Base-by-base conservation (phyloP, 2,329 filamentous ascomycete genomes). In the Aspergillus sojae region DNA sequence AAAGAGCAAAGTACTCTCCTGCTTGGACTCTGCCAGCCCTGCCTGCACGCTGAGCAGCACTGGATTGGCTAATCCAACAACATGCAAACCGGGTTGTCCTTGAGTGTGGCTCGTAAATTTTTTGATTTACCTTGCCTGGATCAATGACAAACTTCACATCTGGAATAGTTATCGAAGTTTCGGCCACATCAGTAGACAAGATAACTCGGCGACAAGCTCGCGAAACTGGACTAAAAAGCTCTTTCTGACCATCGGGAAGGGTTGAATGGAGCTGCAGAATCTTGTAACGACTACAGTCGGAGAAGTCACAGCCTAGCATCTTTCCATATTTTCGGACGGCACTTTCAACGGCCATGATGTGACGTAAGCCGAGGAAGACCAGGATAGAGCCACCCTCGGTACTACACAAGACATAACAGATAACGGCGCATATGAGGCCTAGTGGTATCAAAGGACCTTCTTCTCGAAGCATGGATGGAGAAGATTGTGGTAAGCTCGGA, bases 111-210 rank as follows among this genome's bases (percentile, higher is more conserved):
- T 83, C 77, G 65, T 82, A 83, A 41, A 74, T 67, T 23, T 69
- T 69, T 53, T 78, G 72, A 32, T 79, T 74, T 14, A 76, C 65
- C 67, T 79, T 83, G 56, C 84, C 84, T 19, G 75, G 74, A 64
- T 86, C 84, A 39, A 86, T 73, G 2, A 86, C 82, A 67, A 79
- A 81, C 60, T 78, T 78, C 23, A 85, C 81, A 63, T 85, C 83
- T 10, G 82, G 78, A n/a, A 85, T 80, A 6, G 83, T 85, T 46
- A 85, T 72, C 4, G 80, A 83, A 0, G 82, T 83, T 67, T 85
- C 83, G 7, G 82, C 82, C 62, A 85, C 82, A 60, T 84, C 83
- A 0, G 83, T 85, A 4, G 82, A 77, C 10, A 85, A 71, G 39
- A 85, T 81, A 36, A 85, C 78, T 65, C 83, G 82, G 50, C 84